Conservation (phyloP, 2,329 filamentous ascomycete genomes). For the Aspergillus sp. region DNA sequence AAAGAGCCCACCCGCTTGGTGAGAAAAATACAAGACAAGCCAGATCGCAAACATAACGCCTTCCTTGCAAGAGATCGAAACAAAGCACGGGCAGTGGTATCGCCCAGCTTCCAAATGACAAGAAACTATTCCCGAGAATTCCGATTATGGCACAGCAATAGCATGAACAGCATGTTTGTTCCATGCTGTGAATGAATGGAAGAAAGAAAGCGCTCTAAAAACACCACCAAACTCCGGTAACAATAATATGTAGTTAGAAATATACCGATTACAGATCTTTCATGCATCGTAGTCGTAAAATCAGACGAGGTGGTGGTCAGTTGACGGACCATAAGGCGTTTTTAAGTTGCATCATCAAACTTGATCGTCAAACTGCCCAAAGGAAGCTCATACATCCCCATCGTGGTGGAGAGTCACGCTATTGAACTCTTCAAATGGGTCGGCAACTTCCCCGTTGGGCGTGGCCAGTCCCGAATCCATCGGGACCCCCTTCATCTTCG, state of each 20-base stretch:
- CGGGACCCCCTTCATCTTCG: conserved; percentile 66
- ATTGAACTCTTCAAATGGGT: conserved; percentile 98
- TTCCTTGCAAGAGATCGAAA: conserved; percentile 14
- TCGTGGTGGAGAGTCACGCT: conserved; percentile 96
- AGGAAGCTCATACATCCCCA: conserved; percentile 51
- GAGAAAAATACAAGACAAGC: conserved; percentile 10
- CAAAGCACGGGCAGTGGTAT: conserved; percentile 5
- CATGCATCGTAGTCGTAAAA: conserved; percentile 30
- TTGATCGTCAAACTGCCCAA: neutral
- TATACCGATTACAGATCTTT: conserved; percentile 23
- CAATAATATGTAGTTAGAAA: conserved; percentile 14
- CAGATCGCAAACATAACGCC: conserved; percentile 13
- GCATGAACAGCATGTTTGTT: neutral
- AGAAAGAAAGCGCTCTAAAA: conserved; percentile 4
- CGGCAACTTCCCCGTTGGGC: conserved; percentile 70
- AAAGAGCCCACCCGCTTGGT: neutral
- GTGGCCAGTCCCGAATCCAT: conserved; percentile 80
- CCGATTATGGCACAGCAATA: neutral
- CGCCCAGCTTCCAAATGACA: conserved; percentile 5
- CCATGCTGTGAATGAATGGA: neutral
- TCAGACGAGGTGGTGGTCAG: neutral
- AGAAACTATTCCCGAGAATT: conserved; percentile 4
- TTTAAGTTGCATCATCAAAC: too few species aligned
- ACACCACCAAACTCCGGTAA: conserved; percentile 19
- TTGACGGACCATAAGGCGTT: neutral